A percentile compares a stretch with the other conserved stretches of the same genome.
Conservation (phyloP, 371 early-diverging fungal species). For the Phascolomyces articulosus region DNA sequence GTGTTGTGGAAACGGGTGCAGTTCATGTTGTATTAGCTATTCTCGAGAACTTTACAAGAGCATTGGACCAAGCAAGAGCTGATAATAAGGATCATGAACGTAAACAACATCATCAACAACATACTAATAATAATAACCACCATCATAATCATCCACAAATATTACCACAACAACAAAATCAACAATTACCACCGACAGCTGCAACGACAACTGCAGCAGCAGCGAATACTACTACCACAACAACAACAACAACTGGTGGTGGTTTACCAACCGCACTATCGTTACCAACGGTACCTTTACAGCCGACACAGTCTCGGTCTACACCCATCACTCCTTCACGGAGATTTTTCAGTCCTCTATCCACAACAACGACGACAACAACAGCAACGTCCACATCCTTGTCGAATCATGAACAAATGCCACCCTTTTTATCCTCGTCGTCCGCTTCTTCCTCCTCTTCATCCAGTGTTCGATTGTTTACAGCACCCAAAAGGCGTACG, state of each 20-base stretch:
- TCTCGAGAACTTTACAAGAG: slow-evolving; percentile 68
- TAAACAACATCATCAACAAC: slow-evolving; percentile 23
- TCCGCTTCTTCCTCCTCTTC: slow-evolving; percentile 1
- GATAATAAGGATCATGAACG: slow-evolving; percentile 54
- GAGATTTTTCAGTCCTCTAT: slow-evolving; percentile 16
- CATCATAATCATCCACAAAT: slow-evolving; percentile 1
- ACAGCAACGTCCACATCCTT: not conserved
- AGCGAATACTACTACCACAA: no score
- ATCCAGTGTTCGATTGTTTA: slow-evolving; percentile 3
- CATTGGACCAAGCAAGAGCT: slow-evolving; percentile 60
- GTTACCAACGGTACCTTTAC: slow-evolving; percentile 22
- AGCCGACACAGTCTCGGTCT: slow-evolving; percentile 29
- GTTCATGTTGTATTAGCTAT: slow-evolving; percentile 77
- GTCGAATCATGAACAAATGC: slow-evolving; percentile 1
- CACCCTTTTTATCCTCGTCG: not conserved
- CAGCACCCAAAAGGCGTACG: slow-evolving; percentile 25
- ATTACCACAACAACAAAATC: not conserved
- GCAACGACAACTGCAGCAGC: no score
- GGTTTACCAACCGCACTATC: slow-evolving; percentile 15
- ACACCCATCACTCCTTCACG: slow-evolving; percentile 31
- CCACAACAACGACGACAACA: not conserved
- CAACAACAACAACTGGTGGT: slow-evolving; percentile 2
- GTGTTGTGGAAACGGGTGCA: slow-evolving; percentile 84
- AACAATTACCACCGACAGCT: slow-evolving; percentile 1
- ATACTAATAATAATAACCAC: not conserved